Evolutionary conservation across 257 asterid species (phyloP).

Genomic region (Plantago major): DNA sequence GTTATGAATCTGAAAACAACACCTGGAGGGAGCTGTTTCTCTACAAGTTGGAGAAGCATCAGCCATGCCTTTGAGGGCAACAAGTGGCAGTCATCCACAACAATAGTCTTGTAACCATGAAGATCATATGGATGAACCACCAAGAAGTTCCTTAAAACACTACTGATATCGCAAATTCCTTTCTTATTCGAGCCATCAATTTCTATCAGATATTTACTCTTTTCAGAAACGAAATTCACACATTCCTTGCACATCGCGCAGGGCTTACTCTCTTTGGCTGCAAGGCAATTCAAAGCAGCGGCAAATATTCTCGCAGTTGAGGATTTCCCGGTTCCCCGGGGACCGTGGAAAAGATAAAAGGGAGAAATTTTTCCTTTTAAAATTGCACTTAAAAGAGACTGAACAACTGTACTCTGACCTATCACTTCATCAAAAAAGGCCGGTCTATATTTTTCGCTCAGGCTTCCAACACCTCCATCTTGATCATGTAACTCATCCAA

Average conservation of each 20-base stretch:
- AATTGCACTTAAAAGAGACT: conserved; percentile 63
- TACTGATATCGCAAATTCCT: conserved; percentile 47
- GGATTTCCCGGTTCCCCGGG: conserved; percentile 94
- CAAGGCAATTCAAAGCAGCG: conserved; percentile 87
- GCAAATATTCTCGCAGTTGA: conserved; percentile 80
- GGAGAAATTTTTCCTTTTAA: conserved; percentile 70
- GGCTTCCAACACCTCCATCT: conserved; percentile 49
- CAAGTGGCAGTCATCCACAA: conserved; percentile 81
- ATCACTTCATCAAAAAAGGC: conserved; percentile 80
- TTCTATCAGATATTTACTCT: conserved; percentile 55
- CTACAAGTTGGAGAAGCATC: conserved; percentile 68
- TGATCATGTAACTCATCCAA: background rate
- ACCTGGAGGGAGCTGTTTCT: conserved; percentile 57
- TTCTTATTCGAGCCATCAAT: conserved; percentile 68
- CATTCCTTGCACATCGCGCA: conserved; percentile 89
- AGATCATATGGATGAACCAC: conserved; percentile 32
- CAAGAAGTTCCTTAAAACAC: conserved; percentile 44
- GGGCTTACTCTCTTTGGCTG: conserved; percentile 70
- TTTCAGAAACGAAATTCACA: conserved; percentile 64
- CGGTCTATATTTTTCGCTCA: conserved; percentile 83
- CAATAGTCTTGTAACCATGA: conserved; percentile 54
- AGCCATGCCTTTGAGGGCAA: conserved; percentile 88
- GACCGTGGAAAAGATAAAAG: conserved; percentile 88
- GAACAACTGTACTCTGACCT: conserved; percentile 80
- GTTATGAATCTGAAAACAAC: conserved; percentile 68